A percentile compares a stretch with the other conserved stretches of the same genome.
phyloP scores from a whole-genome alignment of 495 filamentous ascomycete genomes.

The Neurospora sp. region DNA sequence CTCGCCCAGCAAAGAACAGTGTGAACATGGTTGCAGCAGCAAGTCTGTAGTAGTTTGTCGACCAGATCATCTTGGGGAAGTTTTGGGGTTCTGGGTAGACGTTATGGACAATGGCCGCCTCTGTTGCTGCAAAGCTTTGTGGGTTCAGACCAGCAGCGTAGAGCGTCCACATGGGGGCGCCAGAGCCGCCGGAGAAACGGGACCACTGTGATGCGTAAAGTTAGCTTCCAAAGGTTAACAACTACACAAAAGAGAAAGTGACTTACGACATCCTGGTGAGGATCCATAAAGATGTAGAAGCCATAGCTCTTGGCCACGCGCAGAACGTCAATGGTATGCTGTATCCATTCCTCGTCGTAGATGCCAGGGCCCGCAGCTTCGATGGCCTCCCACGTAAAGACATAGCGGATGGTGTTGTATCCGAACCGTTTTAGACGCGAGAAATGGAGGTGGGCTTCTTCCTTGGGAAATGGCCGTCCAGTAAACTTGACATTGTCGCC shows the following conservation, averaged over 20 bases:
- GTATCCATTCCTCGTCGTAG: slow-evolving; percentile 91
- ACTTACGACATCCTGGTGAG: slow-evolving; percentile 89
- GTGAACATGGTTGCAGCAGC: slow-evolving; percentile 89
- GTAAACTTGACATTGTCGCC: slow-evolving; percentile 88
- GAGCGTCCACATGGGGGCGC: slow-evolving; percentile 94
- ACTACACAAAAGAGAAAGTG: not conserved
- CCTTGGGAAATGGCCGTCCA: slow-evolving; percentile 67
- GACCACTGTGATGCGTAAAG: slow-evolving; percentile 57
- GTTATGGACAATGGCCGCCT: slow-evolving; percentile 92
- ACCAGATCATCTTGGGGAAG: slow-evolving; percentile 99
- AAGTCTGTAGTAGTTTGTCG: slow-evolving; percentile 87
- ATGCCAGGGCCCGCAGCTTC: slow-evolving; percentile 86
- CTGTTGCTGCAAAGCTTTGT: slow-evolving; percentile 68
- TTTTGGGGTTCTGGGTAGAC: slow-evolving; percentile 76
- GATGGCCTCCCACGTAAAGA: slow-evolving; percentile 99
- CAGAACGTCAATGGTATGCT: slow-evolving; percentile 78
- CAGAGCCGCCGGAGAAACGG: slow-evolving; percentile 83
- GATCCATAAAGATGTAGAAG: slow-evolving; percentile 96
- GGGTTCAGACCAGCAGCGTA: slow-evolving; percentile 92
- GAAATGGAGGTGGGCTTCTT: slow-evolving; percentile 82
- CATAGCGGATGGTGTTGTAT: slow-evolving; percentile 91
- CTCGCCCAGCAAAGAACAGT: slow-evolving; percentile 82
- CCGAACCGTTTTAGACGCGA: slow-evolving; percentile 76
- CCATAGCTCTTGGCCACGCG: slow-evolving; percentile 78
- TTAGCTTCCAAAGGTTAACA: not conserved